A percentile compares a stretch with the other conserved stretches of the same genome.
phyloP scores from a whole-genome alignment of 1,139 yeast genomes.

The Blastobotrys aristatus region DNA sequence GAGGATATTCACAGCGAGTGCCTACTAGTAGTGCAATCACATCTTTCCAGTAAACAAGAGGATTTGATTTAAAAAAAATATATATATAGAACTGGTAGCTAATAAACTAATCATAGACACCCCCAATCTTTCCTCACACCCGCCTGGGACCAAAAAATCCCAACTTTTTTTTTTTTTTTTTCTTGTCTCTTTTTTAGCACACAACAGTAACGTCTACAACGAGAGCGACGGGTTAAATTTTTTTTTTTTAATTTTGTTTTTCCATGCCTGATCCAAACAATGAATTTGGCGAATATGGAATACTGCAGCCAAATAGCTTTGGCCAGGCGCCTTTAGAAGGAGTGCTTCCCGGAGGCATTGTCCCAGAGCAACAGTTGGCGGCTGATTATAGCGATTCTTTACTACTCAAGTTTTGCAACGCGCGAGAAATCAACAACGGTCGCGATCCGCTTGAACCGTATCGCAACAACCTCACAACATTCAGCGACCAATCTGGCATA shows the following conservation, averaged over 20 bases:
- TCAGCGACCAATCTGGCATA: slow-evolving; percentile 19
- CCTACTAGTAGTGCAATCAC: slow-evolving; percentile 14
- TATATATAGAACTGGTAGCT: slow-evolving; percentile 4
- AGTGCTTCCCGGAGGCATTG: slow-evolving; percentile 2
- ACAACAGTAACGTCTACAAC: too few relatives aligned
- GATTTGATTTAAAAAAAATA: slow-evolving; percentile 9
- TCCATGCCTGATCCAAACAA: background rate
- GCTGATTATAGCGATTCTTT: slow-evolving; percentile 1
- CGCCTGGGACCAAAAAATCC: too few relatives aligned
- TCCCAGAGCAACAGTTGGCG: slow-evolving; percentile 7
- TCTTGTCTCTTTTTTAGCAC: background rate
- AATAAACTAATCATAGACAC: too few relatives aligned
- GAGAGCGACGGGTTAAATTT: too few relatives aligned
- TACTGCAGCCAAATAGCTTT: background rate
- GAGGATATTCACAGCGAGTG: slow-evolving; percentile 31
- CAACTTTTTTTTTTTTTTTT: background rate
- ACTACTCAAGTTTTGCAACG: background rate
- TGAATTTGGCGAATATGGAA: background rate
- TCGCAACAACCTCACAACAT: slow-evolving; percentile 25
- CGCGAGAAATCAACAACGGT: background rate
- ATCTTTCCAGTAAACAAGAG: slow-evolving; percentile 5
- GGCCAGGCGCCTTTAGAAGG: background rate
- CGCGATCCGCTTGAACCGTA: slow-evolving; percentile 18
- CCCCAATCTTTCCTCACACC: too few relatives aligned
- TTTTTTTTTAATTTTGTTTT: too few relatives aligned